Percentiles rank a stretch among this genome's conserved stretches.
These are phyloP conservation scores for Yamagishiella unicocca DNA, from an alignment of 139 green algal genomes.

Conservation along the genomic window DNA sequence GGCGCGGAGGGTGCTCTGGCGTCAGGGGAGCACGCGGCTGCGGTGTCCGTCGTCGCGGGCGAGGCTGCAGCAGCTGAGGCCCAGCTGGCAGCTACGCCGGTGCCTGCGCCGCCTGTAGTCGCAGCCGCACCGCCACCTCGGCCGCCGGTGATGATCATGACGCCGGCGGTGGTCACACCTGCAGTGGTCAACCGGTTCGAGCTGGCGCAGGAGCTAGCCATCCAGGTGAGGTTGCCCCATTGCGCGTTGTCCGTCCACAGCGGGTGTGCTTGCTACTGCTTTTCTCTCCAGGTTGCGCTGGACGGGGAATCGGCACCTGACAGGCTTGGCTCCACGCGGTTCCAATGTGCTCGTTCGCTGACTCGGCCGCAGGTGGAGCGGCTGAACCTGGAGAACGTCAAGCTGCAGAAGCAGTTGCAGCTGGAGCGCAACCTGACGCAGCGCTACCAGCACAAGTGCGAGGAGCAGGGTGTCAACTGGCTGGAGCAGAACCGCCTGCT, in stretches of 20 bases:
- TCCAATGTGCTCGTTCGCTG: background rate
- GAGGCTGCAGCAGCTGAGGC: background rate
- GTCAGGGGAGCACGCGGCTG: too few relatives aligned
- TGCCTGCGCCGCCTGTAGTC: background rate
- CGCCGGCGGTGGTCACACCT: slow-evolving; percentile 7
- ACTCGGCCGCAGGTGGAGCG: slow-evolving; percentile 26
- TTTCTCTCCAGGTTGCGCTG: too few relatives aligned
- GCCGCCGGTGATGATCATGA: slow-evolving; percentile 30
- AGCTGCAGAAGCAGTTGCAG: slow-evolving; percentile 60
- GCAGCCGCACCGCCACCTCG: too few relatives aligned
- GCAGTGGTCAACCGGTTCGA: slow-evolving; percentile 48
- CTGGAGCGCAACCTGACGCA: slow-evolving; percentile 57
- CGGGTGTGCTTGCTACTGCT: too few relatives aligned
- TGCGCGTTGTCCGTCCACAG: too few relatives aligned
- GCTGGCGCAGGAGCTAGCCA: slow-evolving; percentile 48
- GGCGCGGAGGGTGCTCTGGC: too few relatives aligned
- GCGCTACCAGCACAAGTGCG: slow-evolving; percentile 67
- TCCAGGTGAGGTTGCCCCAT: slow-evolving; percentile 37
- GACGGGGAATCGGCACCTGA: too few relatives aligned
- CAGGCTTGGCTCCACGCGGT: background rate
- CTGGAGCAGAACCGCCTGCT: slow-evolving; percentile 62
- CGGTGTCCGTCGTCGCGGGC: background rate
- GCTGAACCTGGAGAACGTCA: slow-evolving; percentile 55
- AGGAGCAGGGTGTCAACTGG: slow-evolving; percentile 65
- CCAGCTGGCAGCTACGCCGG: background rate